Percentiles rank a stretch among this genome's conserved stretches.
phyloP scores from a whole-genome alignment of 441 rosid species.

The Adansonia rubrostipa region DNA sequence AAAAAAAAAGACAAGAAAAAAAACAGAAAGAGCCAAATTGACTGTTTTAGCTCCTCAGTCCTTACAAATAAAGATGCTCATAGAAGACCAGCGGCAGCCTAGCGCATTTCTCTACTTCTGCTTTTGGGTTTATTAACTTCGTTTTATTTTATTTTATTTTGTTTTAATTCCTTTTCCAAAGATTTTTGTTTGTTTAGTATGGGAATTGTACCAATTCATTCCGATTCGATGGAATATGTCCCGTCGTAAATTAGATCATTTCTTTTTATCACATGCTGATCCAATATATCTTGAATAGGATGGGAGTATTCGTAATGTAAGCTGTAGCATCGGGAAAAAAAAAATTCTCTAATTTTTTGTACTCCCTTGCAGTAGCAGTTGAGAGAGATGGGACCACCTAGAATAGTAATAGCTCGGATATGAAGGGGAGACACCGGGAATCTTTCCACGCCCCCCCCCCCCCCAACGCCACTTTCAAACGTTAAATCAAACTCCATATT shows the following conservation, averaged over 20 bases:
- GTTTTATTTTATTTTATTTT: neutral
- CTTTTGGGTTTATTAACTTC: neutral
- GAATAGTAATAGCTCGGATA: neutral
- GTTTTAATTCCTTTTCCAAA: neutral
- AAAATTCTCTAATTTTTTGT: neutral
- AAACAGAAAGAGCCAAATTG: neutral
- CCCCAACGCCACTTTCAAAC: neutral
- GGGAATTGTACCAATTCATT: neutral
- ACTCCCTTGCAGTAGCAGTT: neutral
- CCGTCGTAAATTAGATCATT: neutral
- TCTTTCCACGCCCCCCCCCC: neutral
- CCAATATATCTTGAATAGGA: neutral
- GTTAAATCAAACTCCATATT: neutral
- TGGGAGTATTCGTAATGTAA: neutral
- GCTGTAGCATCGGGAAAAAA: neutral
- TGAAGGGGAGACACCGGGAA: neutral
- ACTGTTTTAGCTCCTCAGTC: neutral
- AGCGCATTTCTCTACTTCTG: neutral
- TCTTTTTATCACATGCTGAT: neutral
- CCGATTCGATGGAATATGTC: neutral
- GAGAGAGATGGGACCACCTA: slow-evolving; percentile 9
- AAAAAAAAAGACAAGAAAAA: no score
- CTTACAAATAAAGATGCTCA: neutral
- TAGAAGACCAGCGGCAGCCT: no score
- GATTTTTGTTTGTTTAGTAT: neutral